phyloP scores from a whole-genome alignment of 768 basidiomycete species.

The Tephrocybe rancida region DNA sequence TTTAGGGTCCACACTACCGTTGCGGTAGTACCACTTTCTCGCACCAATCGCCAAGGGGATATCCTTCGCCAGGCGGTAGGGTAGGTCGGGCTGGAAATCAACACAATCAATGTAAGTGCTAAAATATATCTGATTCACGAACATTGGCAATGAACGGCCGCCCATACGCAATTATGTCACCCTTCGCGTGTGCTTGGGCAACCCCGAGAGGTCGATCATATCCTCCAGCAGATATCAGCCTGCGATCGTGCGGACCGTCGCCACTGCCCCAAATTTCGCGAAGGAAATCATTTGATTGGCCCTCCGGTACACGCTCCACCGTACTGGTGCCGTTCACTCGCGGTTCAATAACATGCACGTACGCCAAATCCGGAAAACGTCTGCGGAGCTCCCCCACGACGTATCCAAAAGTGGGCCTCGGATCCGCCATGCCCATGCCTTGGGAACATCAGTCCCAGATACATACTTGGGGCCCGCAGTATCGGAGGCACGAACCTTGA shows the following conservation, averaged over 20 bases:
- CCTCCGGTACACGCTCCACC: background rate
- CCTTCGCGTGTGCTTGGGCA: constrained; percentile 29
- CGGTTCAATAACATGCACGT: constrained; percentile 46
- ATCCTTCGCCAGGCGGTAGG: constrained; percentile 27
- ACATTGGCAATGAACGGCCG: constrained; percentile 41
- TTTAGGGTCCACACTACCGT: constrained; percentile 20
- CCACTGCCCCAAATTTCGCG: constrained; percentile 36
- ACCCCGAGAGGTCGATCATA: constrained; percentile 32
- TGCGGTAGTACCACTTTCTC: constrained; percentile 28
- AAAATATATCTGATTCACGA: constrained; percentile 11
- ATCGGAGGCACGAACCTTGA: constrained; percentile 30
- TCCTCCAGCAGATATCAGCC: constrained; percentile 37
- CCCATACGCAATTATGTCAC: constrained; percentile 37
- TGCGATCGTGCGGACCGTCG: constrained; percentile 2
- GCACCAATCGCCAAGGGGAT: constrained; percentile 26
- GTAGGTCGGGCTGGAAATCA: constrained; percentile 33
- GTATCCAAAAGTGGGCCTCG: constrained; percentile 28
- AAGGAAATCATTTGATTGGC: constrained; percentile 35
- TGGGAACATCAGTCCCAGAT: background rate
- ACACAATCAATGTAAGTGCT: background rate
- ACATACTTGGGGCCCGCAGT: background rate
- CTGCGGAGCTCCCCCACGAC: constrained; percentile 36
- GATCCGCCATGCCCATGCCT: constrained; percentile 49
- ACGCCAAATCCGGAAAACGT: constrained; percentile 41
- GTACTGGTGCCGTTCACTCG: constrained; percentile 18